These are phyloP conservation scores for Penicillium herquei DNA, from an alignment of 495 filamentous ascomycete species.

Conservation along the genomic window DNA sequence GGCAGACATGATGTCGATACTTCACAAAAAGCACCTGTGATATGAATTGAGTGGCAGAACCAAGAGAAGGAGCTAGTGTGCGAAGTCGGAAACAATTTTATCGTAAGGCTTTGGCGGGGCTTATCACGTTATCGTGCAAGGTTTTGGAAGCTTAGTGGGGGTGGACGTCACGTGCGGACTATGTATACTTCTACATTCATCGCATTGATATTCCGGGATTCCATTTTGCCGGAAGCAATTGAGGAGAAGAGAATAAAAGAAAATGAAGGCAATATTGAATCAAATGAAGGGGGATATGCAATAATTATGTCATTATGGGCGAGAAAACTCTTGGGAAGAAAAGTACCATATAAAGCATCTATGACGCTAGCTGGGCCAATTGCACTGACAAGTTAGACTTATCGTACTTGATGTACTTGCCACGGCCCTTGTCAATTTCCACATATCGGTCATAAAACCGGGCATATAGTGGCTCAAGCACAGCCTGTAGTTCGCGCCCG, in stretches of 20 bases:
- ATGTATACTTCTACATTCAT: background rate
- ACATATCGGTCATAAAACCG: conserved; percentile 98
- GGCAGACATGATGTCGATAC: conserved; percentile 51
- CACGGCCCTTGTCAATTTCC: conserved; percentile 93
- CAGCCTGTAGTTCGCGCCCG: conserved; percentile 76
- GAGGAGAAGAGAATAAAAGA: too few relatives aligned
- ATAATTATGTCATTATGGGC: conserved; percentile 13
- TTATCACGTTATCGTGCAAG: conserved; percentile 9
- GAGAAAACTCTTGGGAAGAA: background rate
- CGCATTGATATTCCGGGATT: too few relatives aligned
- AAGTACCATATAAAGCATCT: background rate
- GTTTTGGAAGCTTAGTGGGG: conserved; percentile 3
- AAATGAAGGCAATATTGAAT: background rate
- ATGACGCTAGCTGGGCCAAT: conserved; percentile 39
- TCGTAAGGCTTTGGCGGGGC: background rate
- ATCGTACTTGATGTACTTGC: conserved; percentile 97
- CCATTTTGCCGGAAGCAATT: background rate
- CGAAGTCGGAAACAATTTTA: conserved; percentile 5
- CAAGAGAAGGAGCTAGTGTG: background rate
- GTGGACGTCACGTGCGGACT: background rate
- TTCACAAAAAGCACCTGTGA: conserved; percentile 5
- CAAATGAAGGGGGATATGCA: background rate
- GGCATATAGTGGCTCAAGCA: conserved; percentile 91
- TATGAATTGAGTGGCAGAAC: conserved; percentile 2
- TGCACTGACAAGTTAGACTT: conserved; percentile 59